Evolutionary conservation across 2,329 filamentous ascomycete genomes (phyloP).

Genomic region (Huntiella abstrusa): DNA sequence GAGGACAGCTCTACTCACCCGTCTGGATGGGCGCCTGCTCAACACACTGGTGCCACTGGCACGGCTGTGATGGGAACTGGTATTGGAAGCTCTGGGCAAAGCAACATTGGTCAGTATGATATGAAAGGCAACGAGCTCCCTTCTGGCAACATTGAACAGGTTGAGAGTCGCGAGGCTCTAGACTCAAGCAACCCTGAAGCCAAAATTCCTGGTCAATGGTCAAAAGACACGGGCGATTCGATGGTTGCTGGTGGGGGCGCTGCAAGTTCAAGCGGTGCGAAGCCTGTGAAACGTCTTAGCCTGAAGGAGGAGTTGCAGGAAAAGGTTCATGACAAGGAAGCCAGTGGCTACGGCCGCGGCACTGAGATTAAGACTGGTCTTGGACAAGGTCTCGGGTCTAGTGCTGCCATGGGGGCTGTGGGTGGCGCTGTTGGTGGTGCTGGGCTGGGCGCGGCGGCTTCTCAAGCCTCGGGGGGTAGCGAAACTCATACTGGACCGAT

Average conservation of each 20-base stretch:
- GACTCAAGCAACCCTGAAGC: too few species aligned
- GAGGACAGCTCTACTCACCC: background rate
- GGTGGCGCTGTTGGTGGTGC: background rate
- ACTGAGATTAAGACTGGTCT: slow-evolving; percentile 2
- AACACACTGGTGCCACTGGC: background rate
- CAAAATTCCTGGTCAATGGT: too few species aligned
- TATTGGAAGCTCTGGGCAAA: slow-evolving; percentile 2
- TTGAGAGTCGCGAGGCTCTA: too few species aligned
- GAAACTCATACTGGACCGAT: background rate
- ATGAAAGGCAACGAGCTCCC: background rate
- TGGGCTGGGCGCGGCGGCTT: background rate
- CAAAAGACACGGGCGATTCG: too few species aligned
- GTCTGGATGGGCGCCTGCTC: slow-evolving; percentile 1
- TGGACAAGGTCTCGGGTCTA: background rate
- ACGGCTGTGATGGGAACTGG: slow-evolving; percentile 1
- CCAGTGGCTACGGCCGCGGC: background rate
- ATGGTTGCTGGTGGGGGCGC: background rate
- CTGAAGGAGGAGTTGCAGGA: slow-evolving; percentile 11
- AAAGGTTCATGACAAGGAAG: slow-evolving; percentile 8
- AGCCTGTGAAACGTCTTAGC: background rate
- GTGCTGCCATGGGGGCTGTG: background rate
- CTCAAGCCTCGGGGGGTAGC: background rate
- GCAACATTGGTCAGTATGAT: background rate
- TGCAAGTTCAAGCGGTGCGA: background rate
- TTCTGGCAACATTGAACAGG: background rate